Evolutionary conservation across 257 asterid species (phyloP).

Genomic region (Solanum lignicaule): DNA sequence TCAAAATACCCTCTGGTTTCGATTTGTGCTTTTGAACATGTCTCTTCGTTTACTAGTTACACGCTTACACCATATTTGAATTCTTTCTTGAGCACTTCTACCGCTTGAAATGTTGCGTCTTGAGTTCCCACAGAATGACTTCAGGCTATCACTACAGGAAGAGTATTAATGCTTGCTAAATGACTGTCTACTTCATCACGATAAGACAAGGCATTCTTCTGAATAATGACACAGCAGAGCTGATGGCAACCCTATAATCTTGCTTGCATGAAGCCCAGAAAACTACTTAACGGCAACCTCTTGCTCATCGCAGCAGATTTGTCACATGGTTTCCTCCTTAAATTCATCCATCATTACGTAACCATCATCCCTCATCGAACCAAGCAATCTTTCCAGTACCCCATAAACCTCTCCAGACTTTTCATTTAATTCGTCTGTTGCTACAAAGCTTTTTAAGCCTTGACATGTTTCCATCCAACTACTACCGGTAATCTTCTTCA

Average conservation of each 20-base stretch:
- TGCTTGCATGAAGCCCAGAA: not conserved
- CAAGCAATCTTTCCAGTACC: slow-evolving; percentile 5
- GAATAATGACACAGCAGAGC: not conserved
- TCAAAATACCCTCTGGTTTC: not conserved
- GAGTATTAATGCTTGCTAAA: not conserved
- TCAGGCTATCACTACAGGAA: not conserved
- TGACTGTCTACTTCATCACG: not conserved
- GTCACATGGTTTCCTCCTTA: slow-evolving; percentile 8
- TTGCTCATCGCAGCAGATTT: not conserved
- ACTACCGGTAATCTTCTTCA: slow-evolving; percentile 67
- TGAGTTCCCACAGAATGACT: not conserved
- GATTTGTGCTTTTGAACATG: not conserved
- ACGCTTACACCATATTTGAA: not conserved
- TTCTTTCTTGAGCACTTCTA: not conserved
- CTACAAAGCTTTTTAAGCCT: slow-evolving; percentile 20
- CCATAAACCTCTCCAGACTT: slow-evolving; percentile 3
- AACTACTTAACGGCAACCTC: not conserved
- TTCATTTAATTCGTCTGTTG: slow-evolving; percentile 14
- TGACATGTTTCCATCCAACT: slow-evolving; percentile 57
- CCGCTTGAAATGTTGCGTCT: not conserved
- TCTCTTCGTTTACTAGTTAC: not conserved
- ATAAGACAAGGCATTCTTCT: not conserved
- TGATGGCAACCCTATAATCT: not conserved
- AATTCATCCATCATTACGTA: slow-evolving; percentile 9
- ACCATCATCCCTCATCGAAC: slow-evolving; percentile 13